phyloP scores from a whole-genome alignment of 352 stramenopile species.

The Phytophthora sp. region DNA sequence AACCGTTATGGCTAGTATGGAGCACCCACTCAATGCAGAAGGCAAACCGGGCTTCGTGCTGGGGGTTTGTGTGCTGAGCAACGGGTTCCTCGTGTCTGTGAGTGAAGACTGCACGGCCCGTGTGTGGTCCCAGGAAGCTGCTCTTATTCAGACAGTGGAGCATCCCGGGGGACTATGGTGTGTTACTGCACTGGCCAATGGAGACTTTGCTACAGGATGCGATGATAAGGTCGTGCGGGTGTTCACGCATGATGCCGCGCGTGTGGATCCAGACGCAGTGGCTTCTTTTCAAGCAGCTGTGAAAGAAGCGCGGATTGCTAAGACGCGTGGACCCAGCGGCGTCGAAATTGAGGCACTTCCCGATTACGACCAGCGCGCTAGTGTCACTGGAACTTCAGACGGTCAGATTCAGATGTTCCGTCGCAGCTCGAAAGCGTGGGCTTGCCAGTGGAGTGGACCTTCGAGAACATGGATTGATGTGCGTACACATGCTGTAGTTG shows the following conservation, averaged over 20 bases:
- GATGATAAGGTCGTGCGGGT: constrained; percentile 94
- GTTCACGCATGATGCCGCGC: constrained; percentile 83
- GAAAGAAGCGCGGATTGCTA: constrained; percentile 58
- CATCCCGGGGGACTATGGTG: constrained; percentile 89
- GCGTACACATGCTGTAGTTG: background rate
- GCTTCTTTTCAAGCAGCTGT: constrained; percentile 73
- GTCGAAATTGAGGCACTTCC: constrained; percentile 96
- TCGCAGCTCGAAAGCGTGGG: constrained; percentile 92
- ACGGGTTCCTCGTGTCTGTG: constrained; percentile 68
- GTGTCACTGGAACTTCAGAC: constrained; percentile 84
- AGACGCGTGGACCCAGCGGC: constrained; percentile 81
- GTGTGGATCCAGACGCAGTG: constrained; percentile 71
- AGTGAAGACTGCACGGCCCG: constrained; percentile 86
- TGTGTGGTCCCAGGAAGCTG: constrained; percentile 68
- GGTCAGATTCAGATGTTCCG: constrained; percentile 97
- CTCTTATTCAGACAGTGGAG: constrained; percentile 77
- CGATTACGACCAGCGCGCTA: constrained; percentile 89
- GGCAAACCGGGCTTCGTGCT: constrained; percentile 87
- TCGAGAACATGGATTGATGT: constrained; percentile 96
- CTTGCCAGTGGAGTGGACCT: constrained; percentile 93
- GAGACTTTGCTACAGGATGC: constrained; percentile 93
- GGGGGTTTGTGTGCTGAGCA: constrained; percentile 64
- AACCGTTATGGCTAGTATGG: constrained; percentile 63
- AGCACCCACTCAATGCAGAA: constrained; percentile 80
- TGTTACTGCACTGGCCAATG: constrained; percentile 77